Evolutionary conservation across 164 flowering plant species (phyloP).

Genomic region (Pachysandra terminalis): DNA sequence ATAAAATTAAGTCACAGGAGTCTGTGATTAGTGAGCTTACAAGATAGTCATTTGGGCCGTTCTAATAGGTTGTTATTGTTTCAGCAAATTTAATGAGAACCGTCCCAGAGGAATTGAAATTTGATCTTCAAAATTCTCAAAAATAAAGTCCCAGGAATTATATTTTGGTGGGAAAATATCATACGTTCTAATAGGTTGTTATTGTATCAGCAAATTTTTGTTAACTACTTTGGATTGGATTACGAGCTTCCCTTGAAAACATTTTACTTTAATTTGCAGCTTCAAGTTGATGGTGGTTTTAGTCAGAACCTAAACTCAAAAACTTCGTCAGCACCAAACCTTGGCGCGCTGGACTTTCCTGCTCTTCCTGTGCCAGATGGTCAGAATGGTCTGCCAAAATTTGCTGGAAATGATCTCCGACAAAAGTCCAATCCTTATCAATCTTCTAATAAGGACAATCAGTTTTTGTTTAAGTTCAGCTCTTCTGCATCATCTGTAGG

Average conservation of each 20-base stretch:
- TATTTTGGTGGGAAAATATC: too few species aligned
- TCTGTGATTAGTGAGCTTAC: too few species aligned
- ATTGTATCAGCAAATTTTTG: too few species aligned
- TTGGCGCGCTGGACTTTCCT: slow-evolving; percentile 81
- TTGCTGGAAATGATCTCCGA: slow-evolving; percentile 54
- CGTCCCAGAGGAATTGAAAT: too few species aligned
- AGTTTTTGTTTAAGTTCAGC: slow-evolving; percentile 56
- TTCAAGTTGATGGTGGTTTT: slow-evolving; percentile 81
- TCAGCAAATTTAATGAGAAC: too few species aligned
- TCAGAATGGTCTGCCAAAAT: slow-evolving; percentile 47
- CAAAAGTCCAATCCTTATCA: slow-evolving; percentile 45
- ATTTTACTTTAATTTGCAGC: slow-evolving; percentile 50
- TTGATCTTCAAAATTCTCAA: too few species aligned
- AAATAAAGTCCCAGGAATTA: too few species aligned
- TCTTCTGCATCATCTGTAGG: slow-evolving; percentile 55
- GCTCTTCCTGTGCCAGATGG: slow-evolving; percentile 57
- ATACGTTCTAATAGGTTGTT: too few species aligned
- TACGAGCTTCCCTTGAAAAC: background rate
- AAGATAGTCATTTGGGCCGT: too few species aligned
- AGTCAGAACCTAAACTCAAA: slow-evolving; percentile 63
- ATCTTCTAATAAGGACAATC: slow-evolving; percentile 57
- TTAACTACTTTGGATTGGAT: background rate
- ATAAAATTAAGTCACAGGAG: background rate
- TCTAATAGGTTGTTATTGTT: too few species aligned
- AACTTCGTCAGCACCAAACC: slow-evolving; percentile 72